Evolutionary conservation across 768 basidiomycete species (phyloP).

Genomic region (Podaxis carcinomalis): DNA sequence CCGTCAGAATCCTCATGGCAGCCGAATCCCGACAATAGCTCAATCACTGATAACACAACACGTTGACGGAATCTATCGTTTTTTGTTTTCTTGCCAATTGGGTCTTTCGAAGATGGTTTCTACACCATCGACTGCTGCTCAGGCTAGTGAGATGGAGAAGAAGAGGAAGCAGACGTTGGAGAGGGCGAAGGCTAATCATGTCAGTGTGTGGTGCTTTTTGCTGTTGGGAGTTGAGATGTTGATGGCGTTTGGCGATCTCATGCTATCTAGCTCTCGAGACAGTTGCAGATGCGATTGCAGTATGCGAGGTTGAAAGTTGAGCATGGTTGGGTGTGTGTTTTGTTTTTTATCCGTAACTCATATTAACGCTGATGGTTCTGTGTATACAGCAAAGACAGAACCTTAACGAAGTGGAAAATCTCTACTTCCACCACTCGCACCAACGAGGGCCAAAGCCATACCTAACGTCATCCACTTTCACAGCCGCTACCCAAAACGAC

Average conservation of each 20-base stretch:
- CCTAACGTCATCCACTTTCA: background rate
- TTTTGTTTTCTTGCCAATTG: background rate
- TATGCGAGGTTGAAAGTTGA: slow-evolving; percentile 79
- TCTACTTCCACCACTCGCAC: slow-evolving; percentile 75
- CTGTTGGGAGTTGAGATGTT: background rate
- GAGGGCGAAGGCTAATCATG: slow-evolving; percentile 53
- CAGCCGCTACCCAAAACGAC: background rate
- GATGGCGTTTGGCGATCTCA: background rate
- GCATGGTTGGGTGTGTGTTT: slow-evolving; percentile 66
- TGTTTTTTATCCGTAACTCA: background rate
- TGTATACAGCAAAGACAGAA: slow-evolving; percentile 64
- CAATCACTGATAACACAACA: background rate
- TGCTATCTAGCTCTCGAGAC: slow-evolving; percentile 54
- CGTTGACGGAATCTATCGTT: background rate
- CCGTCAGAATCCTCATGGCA: slow-evolving; percentile 6
- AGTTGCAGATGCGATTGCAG: slow-evolving; percentile 69
- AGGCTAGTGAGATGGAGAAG: slow-evolving; percentile 34
- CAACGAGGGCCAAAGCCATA: slow-evolving; percentile 32
- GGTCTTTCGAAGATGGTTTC: slow-evolving; percentile 27
- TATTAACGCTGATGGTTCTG: background rate
- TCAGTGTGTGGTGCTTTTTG: slow-evolving; percentile 24
- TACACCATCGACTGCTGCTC: slow-evolving; percentile 23
- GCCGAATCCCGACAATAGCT: background rate
- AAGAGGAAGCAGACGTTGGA: slow-evolving; percentile 50
- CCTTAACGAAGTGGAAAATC: slow-evolving; percentile 77